Percentiles rank a stretch among this genome's conserved stretches.
phyloP scores from a whole-genome alignment of 306 rosid species.

The barrel medic (Medicago truncatula) region MtrunA17r5.0-ANR NC_053047.1:34760001-34760500 shows the following conservation, averaged over 20 bases:
- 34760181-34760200: constrained; percentile 65
- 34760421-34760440: not conserved
- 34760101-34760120: constrained; percentile 61
- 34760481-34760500: too few relatives aligned
- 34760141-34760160: constrained; percentile 40
- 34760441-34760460: too few relatives aligned
- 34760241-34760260: constrained; percentile 58
- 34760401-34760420: too few relatives aligned
- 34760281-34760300: constrained; percentile 47
- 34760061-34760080: constrained; percentile 46
- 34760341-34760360: not conserved
- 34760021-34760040: constrained; percentile 4
- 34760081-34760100: constrained; percentile 61
- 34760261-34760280: constrained; percentile 51
- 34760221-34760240: constrained; percentile 54
- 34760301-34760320: constrained; percentile 58
- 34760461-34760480: too few relatives aligned
- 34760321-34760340: constrained; percentile 40
- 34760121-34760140: constrained; percentile 53
- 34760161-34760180: constrained; percentile 56
- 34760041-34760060: not conserved
- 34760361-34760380: not conserved
- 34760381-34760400: not conserved
- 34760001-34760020: not conserved
- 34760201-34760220: constrained; percentile 60